Base-by-base conservation (phyloP, 345 rosid genomes). In the Pugionium dolabratum region DNA sequence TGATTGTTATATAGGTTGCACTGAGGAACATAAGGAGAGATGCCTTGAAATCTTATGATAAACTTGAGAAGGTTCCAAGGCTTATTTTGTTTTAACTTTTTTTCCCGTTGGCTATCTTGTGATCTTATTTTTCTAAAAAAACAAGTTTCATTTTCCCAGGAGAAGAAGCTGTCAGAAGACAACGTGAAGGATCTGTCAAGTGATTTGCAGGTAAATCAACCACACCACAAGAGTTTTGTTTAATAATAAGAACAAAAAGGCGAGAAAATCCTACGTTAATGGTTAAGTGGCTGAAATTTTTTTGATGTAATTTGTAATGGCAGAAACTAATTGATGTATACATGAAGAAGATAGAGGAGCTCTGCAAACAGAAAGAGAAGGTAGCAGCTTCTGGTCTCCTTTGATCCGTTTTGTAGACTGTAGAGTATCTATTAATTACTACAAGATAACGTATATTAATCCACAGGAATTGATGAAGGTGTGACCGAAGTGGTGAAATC, bases 141-240 rank as follows among this genome's bases (percentile, higher is more conserved):
- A 1, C 2, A 31, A 33, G 25, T 9, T 18, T 63, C 56, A 42
- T 37, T 49, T 41, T 9, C 1, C 2, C 78, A 93, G 98, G 97
- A 93, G 70, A 93, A 90, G 76, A 90, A 93, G 84, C 92, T 93
- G 7, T 93, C 98, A 9, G 98, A 93, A 81, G 98, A 93, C 85
- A 93, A 90, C 61, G 87, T 83, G 78, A 93, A 88, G 76, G 98
- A 86, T 82, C 79, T 90, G 66, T 90, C 97, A 46, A 76, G 81
- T 72, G 98, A 88, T 78, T 75, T 93, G 76, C 94, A 89, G 96
- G 98, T 93, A 75, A 72, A 3, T 29, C 7, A 26, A 49, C 56
- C 44, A 11, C 32, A 4, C 30, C 33, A 7, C 40, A 42, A 34
- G 27, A 44, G 53, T 32, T 50, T 31, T 44, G 4, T 9, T 27